Base-by-base conservation (phyloP, 345 rosid genomes). In the Cardiospermum halicacabum region DNA sequence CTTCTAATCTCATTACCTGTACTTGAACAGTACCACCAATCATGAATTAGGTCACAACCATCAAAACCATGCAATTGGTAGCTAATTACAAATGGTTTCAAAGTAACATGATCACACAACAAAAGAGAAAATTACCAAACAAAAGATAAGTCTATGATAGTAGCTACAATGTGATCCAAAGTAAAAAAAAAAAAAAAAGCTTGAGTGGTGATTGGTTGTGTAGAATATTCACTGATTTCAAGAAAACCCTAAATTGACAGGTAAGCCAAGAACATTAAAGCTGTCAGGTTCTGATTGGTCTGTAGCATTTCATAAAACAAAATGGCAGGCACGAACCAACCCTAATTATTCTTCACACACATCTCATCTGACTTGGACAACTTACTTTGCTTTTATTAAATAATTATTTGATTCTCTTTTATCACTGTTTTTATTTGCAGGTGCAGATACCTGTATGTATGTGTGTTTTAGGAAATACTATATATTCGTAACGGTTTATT, bases 291-390 rank as follows among this genome's bases (percentile, higher is more conserved):
- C 49, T 62, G 67, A 77, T 78, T 77, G 75, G 76, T 64, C 13
- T 34, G 39, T 34, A 34, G 53, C 7, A 43, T 11, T 12, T 57
- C 58, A 55, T 55, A 51, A 70, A 69, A 78, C 49, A 42, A 65
- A 77, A 78, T 86, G 85, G 84, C 43, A 60, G 69, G 81, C 86
- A 81, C 81, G 76, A 82, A 80, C 68, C 59, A n/a, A n/a, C n/a
- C n/a, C n/a, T n/a, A n/a, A n/a, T n/a, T n/a, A n/a, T n/a, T n/a
- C n/a, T n/a, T n/a, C 65, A 70, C 24, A 47, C n/a, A 11, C 34
- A 15, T 53, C 64, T 74, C 78, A 80, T 79, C 83, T 79, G 81
- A 81, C 79, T 79, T 76, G 61, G 80, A 76, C 39, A 69, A 75
- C 65, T 18, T 62, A 60, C 58, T 78, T 73, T 54, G 55, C 69